Evolutionary conservation across 2,329 filamentous ascomycete genomes (phyloP), one percentile per base, ranked within the genome.

Genomic region (Neocucurbitaria cava): DNA sequence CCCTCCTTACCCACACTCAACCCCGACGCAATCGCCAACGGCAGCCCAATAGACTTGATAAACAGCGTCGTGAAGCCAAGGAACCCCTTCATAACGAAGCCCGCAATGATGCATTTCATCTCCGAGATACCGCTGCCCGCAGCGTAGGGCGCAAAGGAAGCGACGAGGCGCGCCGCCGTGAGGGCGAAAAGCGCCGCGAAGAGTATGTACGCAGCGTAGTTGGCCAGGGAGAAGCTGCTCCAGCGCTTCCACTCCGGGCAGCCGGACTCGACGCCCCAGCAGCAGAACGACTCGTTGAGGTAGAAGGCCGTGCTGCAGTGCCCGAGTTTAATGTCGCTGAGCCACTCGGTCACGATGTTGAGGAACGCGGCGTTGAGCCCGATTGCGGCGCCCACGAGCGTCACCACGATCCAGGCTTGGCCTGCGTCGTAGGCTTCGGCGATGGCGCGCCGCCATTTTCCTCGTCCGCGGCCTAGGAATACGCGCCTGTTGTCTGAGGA

Each of bases 1-100:
- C 95, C 95, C 78, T 99, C 95, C 72, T 99, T 99, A 49, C 95
- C 95, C 11, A 99, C 92, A 0, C 92, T 96, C 21, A 99, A 80
- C 2, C 95, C 95, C 1, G 93, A 97, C 11, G 90, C 93, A 73
- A 99, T 99, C 39, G 94, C 91, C 40, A 99, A 81, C 1, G 95
- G 95, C 43, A 99, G 81, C 21, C 90, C 91, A 50, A 98, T 86
- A 0, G 92, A 96, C 78, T 99, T 99, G 79, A 99, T 98, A 56
- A 95, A 76, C 28, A 99, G 81, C 5, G 95, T 98, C 85, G 92
- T 92, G 66, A 89, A 89, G 18, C 94, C 92, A 15, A 99, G 83
- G 70, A 99, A 99, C 0, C 93, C 95, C 77, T 98, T 97, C 95
- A 99, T 99, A 45, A 98, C 91, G 73, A 99, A 99, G 3, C 95